These are phyloP conservation scores for Metschnikowia santaceciliae DNA, from an alignment of 805 yeast genomes.

Conservation along the genomic window DNA sequence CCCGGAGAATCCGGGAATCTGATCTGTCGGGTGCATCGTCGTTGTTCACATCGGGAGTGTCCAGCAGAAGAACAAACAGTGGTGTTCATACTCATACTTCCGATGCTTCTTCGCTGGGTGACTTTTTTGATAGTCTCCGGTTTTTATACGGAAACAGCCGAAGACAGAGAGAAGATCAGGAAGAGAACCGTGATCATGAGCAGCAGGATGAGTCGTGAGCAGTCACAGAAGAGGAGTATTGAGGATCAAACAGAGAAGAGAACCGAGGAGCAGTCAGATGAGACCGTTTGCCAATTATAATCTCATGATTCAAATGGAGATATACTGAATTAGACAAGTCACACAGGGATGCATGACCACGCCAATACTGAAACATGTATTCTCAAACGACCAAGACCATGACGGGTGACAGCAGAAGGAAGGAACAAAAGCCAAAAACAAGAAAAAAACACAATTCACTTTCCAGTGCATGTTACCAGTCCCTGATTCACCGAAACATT, in stretches of 20 bases:
- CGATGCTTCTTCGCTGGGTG: slow-evolving; percentile 7
- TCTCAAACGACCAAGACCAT: not conserved
- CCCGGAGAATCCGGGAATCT: slow-evolving; percentile 7
- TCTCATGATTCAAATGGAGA: not conserved
- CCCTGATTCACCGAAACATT: not conserved
- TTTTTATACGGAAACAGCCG: not conserved
- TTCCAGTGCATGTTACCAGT: not conserved
- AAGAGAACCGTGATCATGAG: not conserved
- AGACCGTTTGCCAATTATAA: not conserved
- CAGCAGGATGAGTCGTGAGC: not conserved
- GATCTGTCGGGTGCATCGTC: slow-evolving; percentile 7
- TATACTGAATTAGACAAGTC: not conserved
- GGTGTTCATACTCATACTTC: slow-evolving; percentile 40
- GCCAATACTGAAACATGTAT: too few relatives aligned
- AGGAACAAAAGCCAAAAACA: not conserved
- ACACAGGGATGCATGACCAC: too few relatives aligned
- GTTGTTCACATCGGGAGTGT: slow-evolving; percentile 46
- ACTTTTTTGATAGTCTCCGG: slow-evolving; percentile 1
- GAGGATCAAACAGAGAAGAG: not conserved
- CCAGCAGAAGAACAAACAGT: slow-evolving; percentile 42
- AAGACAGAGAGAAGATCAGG: not conserved
- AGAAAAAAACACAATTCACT: too few relatives aligned
- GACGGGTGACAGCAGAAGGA: not conserved
- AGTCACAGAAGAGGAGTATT: not conserved
- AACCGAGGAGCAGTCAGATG: not conserved